Percentiles rank a stretch among this genome's conserved stretches.
Evolutionary conservation across 1,139 yeast species (phyloP).

Genomic region (Nakaseomyces glabratus): DNA sequence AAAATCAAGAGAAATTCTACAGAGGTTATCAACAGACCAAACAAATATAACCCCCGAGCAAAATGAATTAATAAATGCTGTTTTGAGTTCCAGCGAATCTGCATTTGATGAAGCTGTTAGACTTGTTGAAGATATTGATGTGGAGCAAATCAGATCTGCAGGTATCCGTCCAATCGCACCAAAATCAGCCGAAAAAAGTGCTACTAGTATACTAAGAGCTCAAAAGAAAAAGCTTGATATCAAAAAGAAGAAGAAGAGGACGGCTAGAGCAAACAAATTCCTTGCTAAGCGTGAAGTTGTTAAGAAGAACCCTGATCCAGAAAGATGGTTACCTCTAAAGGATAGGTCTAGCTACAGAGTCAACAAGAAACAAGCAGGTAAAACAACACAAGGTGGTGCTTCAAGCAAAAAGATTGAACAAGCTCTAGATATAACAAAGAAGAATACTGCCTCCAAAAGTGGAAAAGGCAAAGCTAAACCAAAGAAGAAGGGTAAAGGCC

Average conservation of each 20-base stretch:
- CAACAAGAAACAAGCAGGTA: slow-evolving; percentile 44
- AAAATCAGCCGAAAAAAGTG: slow-evolving; percentile 14
- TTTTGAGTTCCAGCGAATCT: slow-evolving; percentile 12
- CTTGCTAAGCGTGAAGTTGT: slow-evolving; percentile 37
- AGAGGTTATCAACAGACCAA: not conserved
- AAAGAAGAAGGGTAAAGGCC: slow-evolving; percentile 29
- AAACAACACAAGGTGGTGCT: slow-evolving; percentile 62
- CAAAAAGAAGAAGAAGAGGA: slow-evolving; percentile 36
- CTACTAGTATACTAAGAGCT: slow-evolving; percentile 17
- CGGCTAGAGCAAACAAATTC: slow-evolving; percentile 34
- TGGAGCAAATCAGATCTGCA: slow-evolving; percentile 32
- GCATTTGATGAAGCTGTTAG: slow-evolving; percentile 26
- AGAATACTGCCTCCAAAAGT: slow-evolving; percentile 31
- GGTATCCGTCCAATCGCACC: slow-evolving; percentile 35
- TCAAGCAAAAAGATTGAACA: slow-evolving; percentile 47
- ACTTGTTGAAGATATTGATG: slow-evolving; percentile 37
- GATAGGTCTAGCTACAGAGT: slow-evolving; percentile 81
- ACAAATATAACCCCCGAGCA: not conserved
- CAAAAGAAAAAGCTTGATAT: slow-evolving; percentile 18
- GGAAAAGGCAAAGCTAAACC: slow-evolving; percentile 32
- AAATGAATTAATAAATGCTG: slow-evolving; percentile 14
- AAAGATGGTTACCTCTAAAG: slow-evolving; percentile 85
- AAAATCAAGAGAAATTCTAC: slow-evolving; percentile 26
- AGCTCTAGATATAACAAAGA: slow-evolving; percentile 35
- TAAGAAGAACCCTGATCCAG: slow-evolving; percentile 43